Base-by-base conservation (phyloP, 305 asterid genomes). In the Nicotiana rustica region DNA sequence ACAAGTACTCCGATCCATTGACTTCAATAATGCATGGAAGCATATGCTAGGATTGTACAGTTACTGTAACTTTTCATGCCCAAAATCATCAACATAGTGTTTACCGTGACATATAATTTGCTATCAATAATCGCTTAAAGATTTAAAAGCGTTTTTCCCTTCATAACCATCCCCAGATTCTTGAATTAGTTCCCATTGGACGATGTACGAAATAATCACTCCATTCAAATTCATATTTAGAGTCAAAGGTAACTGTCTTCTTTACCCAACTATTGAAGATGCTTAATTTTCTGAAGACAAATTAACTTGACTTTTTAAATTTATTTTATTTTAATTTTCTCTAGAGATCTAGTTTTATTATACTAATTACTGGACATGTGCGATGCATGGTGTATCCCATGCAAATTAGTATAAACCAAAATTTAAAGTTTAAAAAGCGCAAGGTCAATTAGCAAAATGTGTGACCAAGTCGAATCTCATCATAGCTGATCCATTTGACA, bases 31-130 rank as follows among this genome's bases (percentile, higher is more conserved):
- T 44, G 52, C 10, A 6, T 75, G 65, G 80, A 52, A 52, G 65
- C 65, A 52, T 75, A 75, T 75, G 80, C 10, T 76, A 17, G 66
- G 80, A 76, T 55, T 76, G 66, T 76, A 76, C 66, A 55, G 80
- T 31, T 76, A 2, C 67, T 55, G 31, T 76, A 35, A 76, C 80
- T 31, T 9, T 76, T 52, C 47, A 55, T 76, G 80, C 15, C 52
- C 80, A 31, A 76, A 7, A n/a, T 76, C 29, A 76, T 55, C 31
- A 36, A 49, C 4, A 73, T 73, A 25, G 52, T 14, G 47, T 29
- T 75, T 25, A 49, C 18, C 62, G 41, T 15, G 13, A 52, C 38
- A 75, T 52, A 47, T 69, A 35, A 35, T 70, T 21, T 73, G 5
- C 31, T 29, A 55, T 17, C 41, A 17, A 31, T 55, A 31, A 76